Base-by-base conservation (phyloP, 805 yeast species). In the Zygosaccharomyces gambellarensis region DNA sequence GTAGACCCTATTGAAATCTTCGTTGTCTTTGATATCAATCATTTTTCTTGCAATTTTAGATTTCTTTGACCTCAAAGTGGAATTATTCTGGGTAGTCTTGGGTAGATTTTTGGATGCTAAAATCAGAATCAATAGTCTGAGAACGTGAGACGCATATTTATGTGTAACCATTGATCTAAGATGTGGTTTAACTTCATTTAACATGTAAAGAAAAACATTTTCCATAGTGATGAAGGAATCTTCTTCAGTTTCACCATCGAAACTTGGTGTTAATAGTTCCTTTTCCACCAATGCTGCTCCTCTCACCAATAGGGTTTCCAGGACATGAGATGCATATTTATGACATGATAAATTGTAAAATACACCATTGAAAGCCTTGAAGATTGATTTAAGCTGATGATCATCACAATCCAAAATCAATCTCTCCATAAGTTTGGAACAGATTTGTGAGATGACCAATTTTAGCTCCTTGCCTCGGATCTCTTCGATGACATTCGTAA, bases 371-470 rank as follows among this genome's bases (percentile, higher is more conserved):
- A 90, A 86, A 0, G 83, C 79, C 51, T 75, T 76, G 66, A 84
- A 86, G 0, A 90, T 63, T 29, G 73, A 71, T 58, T 82, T 82
- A 51, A 89, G 67, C 64, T 89, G 95, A 10, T 68, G 71, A 52
- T 81, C 83, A 25, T 77, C 74, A 12, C 90, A 84, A 17, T 73
- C 70, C 38, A 87, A 68, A n/a, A 92, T 78, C 52, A 92, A 71
- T 62, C 99, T 76, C 68, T 92, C 99, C 74, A 94, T 76, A 50
- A 94, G 74, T 65, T 92, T 92, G 22, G 98, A 92, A 67, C 97
- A 90, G 49, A 92, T 89, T 63, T 90, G 97, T 62, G 92, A 90
- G 2, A 97, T 92, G 3, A 87, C 96, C 36, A 92, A 74, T 67
- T 94, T 92, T 57, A 94, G 72, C 68, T 92, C 98, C 60, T 90